Conservation (phyloP, 2,329 filamentous ascomycete genomes). For the Phialophora expanda region DNA sequence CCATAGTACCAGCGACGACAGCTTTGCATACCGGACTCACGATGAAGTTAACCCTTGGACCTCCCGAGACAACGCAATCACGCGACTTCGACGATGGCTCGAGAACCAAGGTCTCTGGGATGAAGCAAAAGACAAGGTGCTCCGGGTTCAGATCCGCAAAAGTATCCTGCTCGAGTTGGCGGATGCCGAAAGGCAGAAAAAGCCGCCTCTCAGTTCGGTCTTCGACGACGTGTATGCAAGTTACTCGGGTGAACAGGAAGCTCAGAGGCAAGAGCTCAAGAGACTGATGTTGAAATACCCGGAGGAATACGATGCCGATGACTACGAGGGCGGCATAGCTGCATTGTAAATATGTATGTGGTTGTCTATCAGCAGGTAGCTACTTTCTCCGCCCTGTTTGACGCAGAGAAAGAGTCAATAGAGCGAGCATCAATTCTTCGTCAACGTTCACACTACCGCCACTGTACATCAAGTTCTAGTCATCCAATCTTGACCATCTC, state of each 20-base stretch:
- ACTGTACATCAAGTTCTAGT: too few species aligned
- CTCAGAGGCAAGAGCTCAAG: conserved; percentile 76
- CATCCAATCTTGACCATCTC: too few species aligned
- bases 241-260: conserved; percentile 75
- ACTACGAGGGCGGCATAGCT: conserved; percentile 74
- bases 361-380: too few species aligned
- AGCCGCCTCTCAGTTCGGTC: conserved; percentile 57
- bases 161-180: conserved; percentile 83
- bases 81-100: conserved; percentile 84
- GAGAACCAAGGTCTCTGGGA: conserved; percentile 83
- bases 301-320: conserved; percentile 82
- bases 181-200: conserved; percentile 65
- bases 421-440: too few species aligned
- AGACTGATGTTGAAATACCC: conserved; percentile 80
- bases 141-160: conserved; percentile 68
- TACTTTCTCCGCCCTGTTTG: too few species aligned
- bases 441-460: too few species aligned
- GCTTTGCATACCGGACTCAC: conserved; percentile 89
- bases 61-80: conserved; percentile 83
- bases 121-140: conserved; percentile 76
- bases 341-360: conserved; percentile 54
- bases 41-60: conserved; percentile 97
- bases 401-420: too few species aligned
- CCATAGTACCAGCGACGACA: conserved; percentile 95
- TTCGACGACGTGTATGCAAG: conserved; percentile 91